These are phyloP conservation scores for Scytalidium sp. DNA, from an alignment of 2,329 filamentous ascomycete genomes.

Conservation along the genomic window DNA sequence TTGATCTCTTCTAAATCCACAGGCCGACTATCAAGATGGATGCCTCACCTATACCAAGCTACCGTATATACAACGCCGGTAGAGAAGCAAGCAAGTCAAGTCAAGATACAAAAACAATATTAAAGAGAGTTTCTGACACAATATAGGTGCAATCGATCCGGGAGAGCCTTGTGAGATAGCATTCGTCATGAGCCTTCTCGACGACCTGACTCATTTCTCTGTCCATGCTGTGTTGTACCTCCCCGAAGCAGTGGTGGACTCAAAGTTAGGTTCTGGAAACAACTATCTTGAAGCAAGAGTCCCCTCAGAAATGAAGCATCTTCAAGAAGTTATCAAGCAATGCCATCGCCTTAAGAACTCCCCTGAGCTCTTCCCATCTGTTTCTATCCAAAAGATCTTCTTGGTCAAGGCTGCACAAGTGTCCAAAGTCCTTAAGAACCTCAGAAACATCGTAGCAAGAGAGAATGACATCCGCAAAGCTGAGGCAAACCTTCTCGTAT, in stretches of 20 bases:
- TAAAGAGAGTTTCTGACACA: not conserved
- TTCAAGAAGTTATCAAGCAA: conserved; percentile 4
- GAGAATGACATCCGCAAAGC: not conserved
- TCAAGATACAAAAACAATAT: too few relatives aligned
- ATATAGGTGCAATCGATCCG: not conserved
- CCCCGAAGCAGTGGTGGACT: not conserved
- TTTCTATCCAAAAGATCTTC: not conserved
- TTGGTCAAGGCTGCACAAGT: not conserved
- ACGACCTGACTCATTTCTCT: not conserved
- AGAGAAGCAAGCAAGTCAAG: not conserved
- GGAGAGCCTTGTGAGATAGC: not conserved
- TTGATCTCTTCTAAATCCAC: not conserved
- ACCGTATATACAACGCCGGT: not conserved
- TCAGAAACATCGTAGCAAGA: not conserved
- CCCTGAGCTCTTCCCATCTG: conserved; percentile 7
- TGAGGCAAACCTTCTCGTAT: not conserved
- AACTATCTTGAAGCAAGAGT: not conserved
- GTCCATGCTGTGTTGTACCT: not conserved
- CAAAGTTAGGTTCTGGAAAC: not conserved
- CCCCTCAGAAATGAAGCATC: not conserved
- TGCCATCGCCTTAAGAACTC: conserved; percentile 4
- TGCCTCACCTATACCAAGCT: not conserved
- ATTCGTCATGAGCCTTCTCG: not conserved
- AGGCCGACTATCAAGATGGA: not conserved
- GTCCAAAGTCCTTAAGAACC: not conserved